phyloP scores from a whole-genome alignment of 2,329 filamentous ascomycete species.

The Didymellaceae sp. region DNA sequence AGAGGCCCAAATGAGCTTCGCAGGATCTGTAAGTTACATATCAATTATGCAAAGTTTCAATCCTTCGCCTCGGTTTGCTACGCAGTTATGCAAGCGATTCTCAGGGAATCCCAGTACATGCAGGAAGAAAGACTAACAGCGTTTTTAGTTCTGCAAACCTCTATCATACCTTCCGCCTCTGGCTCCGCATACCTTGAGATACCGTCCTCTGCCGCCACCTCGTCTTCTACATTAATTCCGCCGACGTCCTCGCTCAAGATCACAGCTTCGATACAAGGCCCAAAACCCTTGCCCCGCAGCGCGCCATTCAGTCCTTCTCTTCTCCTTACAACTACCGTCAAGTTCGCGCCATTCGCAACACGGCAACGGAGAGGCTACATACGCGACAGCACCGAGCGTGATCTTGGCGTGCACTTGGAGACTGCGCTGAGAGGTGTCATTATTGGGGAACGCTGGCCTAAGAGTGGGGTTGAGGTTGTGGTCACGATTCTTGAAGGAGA shows the following conservation, averaged over 20 bases:
- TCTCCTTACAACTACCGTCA: slow-evolving; percentile 89
- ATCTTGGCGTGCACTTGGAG: slow-evolving; percentile 89
- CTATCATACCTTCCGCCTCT: slow-evolving; percentile 89
- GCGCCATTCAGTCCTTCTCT: slow-evolving; percentile 92
- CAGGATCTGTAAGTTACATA: slow-evolving; percentile 88
- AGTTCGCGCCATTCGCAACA: slow-evolving; percentile 94
- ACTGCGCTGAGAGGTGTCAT: slow-evolving; percentile 87
- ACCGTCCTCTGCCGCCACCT: slow-evolving; percentile 54
- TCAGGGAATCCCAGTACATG: no score
- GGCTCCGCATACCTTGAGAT: slow-evolving; percentile 86
- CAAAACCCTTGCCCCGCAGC: slow-evolving; percentile 85
- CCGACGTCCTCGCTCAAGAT: slow-evolving; percentile 79
- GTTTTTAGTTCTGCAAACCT: slow-evolving; percentile 81
- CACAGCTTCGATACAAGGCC: slow-evolving; percentile 90
- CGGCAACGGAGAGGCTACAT: slow-evolving; percentile 82
- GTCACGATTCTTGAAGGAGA: slow-evolving; percentile 94
- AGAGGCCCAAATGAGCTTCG: slow-evolving; percentile 75
- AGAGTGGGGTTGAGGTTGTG: slow-evolving; percentile 94
- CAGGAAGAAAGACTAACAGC: slow-evolving; percentile 18
- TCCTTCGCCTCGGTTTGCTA: no score
- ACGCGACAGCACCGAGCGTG: slow-evolving; percentile 83
- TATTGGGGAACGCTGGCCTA: slow-evolving; percentile 96
- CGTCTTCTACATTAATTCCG: slow-evolving; percentile 56
- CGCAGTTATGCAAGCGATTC: no score
- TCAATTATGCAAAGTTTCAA: no score